Percentiles rank a stretch among this genome's conserved stretches.
phyloP scores from a whole-genome alignment of 176 grass and related monocot species.

The Hordeum marinum region DNA sequence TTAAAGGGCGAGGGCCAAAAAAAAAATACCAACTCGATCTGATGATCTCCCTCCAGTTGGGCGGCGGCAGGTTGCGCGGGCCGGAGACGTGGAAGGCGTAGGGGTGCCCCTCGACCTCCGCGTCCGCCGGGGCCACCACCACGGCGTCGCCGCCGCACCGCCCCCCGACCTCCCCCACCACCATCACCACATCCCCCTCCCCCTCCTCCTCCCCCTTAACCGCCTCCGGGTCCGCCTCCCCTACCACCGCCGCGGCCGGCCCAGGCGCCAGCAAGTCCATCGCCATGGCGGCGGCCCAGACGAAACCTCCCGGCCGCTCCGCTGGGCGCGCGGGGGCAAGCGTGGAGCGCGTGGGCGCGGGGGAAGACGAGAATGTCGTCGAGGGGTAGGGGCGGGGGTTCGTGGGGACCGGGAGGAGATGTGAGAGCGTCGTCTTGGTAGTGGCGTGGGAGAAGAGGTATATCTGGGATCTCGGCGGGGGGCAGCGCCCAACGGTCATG shows the following conservation, averaged over 20 bases:
- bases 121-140: slow-evolving; percentile 43
- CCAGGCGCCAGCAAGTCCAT: slow-evolving; percentile 1
- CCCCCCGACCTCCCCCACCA: background rate
- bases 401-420: background rate
- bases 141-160: slow-evolving; percentile 40
- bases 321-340: background rate
- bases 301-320: background rate
- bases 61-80: slow-evolving; percentile 67
- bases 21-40: slow-evolving; percentile 63
- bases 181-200: background rate
- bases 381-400: background rate
- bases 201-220: slow-evolving; percentile 1
- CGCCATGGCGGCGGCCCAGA: slow-evolving; percentile 15
- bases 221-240: background rate
- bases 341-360: slow-evolving; percentile 20
- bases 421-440: background rate
- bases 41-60: slow-evolving; percentile 89
- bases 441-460: background rate
- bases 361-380: background rate
- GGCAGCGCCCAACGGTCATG: slow-evolving; percentile 54
- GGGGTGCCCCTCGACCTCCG: slow-evolving; percentile 55
- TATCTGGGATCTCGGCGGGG: slow-evolving; percentile 41
- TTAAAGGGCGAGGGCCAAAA: background rate
- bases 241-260: background rate
- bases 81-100: slow-evolving; percentile 88